phyloP scores from a whole-genome alignment of 129 eudicot genomes.

The Apium graveolens region DNA sequence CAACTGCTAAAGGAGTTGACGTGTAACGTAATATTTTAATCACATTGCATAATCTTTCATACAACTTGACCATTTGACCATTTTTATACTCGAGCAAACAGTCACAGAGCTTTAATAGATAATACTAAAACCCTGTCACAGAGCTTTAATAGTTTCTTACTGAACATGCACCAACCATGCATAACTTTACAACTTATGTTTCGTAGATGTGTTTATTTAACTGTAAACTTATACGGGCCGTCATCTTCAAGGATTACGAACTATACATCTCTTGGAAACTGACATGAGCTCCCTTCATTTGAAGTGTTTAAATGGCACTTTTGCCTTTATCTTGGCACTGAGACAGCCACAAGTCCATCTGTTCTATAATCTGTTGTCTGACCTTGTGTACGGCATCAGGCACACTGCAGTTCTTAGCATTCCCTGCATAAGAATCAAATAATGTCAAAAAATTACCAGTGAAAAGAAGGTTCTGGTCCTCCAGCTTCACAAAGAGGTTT shows the following conservation, averaged over 20 bases:
- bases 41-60: no score
- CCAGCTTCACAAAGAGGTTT: neutral
- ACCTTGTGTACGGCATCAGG: constrained; percentile 84
- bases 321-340: constrained; percentile 42
- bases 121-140: no score
- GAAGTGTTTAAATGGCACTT: constrained; percentile 29
- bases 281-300: neutral
- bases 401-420: constrained; percentile 59
- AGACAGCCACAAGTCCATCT: constrained; percentile 86
- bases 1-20: no score
- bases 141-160: no score
- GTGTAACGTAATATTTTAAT: no score
- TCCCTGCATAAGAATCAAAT: constrained; percentile 40
- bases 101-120: no score
- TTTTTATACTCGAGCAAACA: no score
- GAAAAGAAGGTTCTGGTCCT: neutral
- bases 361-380: constrained; percentile 54
- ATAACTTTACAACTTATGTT: no score
- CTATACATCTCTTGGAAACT: constrained; percentile 11
- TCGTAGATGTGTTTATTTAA: neutral
- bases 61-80: no score
- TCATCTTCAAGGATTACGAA: constrained; percentile 9
- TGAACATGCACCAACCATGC: no score
- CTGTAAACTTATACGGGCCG: neutral
- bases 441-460: neutral